Evolutionary conservation across 495 filamentous ascomycete genomes (phyloP), one percentile per base, ranked within the genome.

Genomic region (Lindgomyces ingoldianus): DNA sequence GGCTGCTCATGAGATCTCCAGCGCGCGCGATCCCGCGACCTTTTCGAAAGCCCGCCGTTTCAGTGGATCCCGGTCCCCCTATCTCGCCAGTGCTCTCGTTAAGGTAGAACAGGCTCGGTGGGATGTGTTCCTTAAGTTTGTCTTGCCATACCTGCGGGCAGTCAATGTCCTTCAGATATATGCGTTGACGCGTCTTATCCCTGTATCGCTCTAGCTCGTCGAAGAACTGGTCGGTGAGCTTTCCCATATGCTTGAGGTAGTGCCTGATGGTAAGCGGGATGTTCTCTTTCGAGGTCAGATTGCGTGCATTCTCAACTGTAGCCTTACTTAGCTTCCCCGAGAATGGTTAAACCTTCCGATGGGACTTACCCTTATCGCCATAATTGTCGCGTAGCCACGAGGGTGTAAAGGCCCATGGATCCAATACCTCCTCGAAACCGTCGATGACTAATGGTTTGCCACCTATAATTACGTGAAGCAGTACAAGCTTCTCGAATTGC

Each of bases 161-260:
- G 70, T 98, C 93, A 63, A 98, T 95, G 72, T 98, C 93, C 68
- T 98, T 98, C 58, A 96, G 75, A 74, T 98, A 98, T 2, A 97
- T 83, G 12, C 94, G 85, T 70, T 98, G 94, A 14, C 87, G 82
- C 42, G 82, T 79, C 45, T 85, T 80, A 21, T 92, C 85, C 55
- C 81, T 81, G 70, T 86, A 94, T 65, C 86, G 91, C 12, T 79
- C 75, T 0, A 80, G 70, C 4, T 79, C 89, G 75, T 73, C 69
- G 60, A 76, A 77, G 68, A 87, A 92, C 68, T 90, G 89, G 36
- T 90, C 85, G 1, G 91, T 83, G 42, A 98, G 81, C 60, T 84
- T 83, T 21, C 83, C 80, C 85, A 97, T 85, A 52, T 89, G 93
- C 53, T 87, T 85, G 12, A 98, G 78, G 75, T 98, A 98, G 72